phyloP scores from a whole-genome alignment of 2,329 filamentous ascomycete genomes.

The Alternaria sp. region DNA sequence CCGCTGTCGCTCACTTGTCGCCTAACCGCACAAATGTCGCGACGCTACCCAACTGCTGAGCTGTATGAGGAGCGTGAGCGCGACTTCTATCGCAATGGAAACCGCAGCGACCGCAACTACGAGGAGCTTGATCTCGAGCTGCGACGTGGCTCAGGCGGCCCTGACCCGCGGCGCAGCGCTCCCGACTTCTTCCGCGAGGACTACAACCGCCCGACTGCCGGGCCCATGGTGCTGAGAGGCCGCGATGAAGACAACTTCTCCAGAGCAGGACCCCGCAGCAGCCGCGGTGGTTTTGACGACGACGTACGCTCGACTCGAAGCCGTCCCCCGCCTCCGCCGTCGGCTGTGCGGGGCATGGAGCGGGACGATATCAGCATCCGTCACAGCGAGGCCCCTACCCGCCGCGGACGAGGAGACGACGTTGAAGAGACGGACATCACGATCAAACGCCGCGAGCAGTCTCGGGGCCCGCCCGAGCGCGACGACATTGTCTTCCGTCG shows the following conservation, averaged over 20 bases:
- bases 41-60: conserved; percentile 57
- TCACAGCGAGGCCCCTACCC: conserved; percentile 42
- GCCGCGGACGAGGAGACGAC: conserved; percentile 48
- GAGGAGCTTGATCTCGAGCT: conserved; percentile 62
- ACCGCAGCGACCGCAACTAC: conserved; percentile 55
- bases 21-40: conserved; percentile 45
- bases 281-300: conserved; percentile 53
- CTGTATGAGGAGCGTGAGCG: conserved; percentile 60
- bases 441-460: conserved; percentile 49
- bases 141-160: conserved; percentile 42
- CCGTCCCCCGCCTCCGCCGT: conserved; percentile 40
- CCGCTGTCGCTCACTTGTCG: conserved; percentile 26
- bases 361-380: conserved; percentile 54
- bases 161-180: conserved; percentile 53
- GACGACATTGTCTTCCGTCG: conserved; percentile 57
- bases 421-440: conserved; percentile 49
- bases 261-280: conserved; percentile 40
- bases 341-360: conserved; percentile 41
- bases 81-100: conserved; percentile 58
- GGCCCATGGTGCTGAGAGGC: conserved; percentile 58
- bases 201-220: conserved; percentile 58
- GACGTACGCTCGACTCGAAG: conserved; percentile 51
- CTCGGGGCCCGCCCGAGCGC: conserved; percentile 42
- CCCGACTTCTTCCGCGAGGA: conserved; percentile 61
- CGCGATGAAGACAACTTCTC: conserved; percentile 53